Evolutionary conservation across 169 alveolate species (phyloP).

Genomic region (Theileria orientalis): DNA sequence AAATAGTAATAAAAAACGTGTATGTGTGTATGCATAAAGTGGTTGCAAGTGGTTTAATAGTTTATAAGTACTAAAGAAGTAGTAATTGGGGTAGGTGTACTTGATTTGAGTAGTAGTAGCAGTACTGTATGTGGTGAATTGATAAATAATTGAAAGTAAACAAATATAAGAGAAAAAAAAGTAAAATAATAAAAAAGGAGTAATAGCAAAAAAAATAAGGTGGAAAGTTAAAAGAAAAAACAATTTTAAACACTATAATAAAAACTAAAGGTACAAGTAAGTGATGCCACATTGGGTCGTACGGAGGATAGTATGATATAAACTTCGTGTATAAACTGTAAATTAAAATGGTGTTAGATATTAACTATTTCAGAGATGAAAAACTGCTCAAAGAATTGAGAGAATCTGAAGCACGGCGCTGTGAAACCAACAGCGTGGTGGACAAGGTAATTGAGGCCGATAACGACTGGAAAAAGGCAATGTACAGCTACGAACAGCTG

Average conservation of each 20-base stretch:
- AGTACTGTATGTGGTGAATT: no score
- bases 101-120: no score
- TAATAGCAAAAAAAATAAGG: no score
- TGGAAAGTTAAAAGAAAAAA: no score
- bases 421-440: constrained; percentile 67
- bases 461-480: constrained; percentile 80
- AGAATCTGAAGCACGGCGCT: constrained; percentile 71
- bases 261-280: no score
- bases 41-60: background rate
- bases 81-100: no score
- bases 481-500: constrained; percentile 75
- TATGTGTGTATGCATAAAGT: background rate
- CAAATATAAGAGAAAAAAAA: background rate
- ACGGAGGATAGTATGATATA: background rate
- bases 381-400: constrained; percentile 67
- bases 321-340: background rate
- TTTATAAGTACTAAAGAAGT: no score
- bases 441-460: constrained; percentile 78
- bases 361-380: constrained; percentile 69
- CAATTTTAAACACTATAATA: no score
- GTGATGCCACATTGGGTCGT: no score
- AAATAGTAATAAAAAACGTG: constrained; percentile 1
- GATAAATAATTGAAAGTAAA: background rate
- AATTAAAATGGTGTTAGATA: constrained; percentile 70
- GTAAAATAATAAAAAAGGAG: background rate